Evolutionary conservation across 2,329 filamentous ascomycete genomes (phyloP), one percentile per base, ranked within the genome.

Genomic region (Verticillium tricorpus): DNA sequence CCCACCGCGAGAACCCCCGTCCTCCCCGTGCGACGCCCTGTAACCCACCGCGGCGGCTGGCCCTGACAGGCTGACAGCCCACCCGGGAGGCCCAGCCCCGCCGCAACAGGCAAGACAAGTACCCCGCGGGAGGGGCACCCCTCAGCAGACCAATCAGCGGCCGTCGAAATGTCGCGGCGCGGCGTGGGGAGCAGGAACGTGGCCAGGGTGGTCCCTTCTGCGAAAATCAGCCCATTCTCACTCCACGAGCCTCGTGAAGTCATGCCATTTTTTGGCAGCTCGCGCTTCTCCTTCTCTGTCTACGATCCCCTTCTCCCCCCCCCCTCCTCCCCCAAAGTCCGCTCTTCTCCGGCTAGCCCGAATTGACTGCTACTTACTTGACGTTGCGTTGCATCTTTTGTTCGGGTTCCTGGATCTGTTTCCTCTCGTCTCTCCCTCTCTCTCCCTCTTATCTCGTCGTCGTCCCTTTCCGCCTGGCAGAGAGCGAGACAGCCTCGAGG

Each of bases 141-240:
- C 19, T n/a, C n/a, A 3, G 5, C 9, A 9, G 37, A 8, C 57
- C 57, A 58, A 58, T 58, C 15, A 58, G 5, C 8, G 57, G 25
- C 8, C 34, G 14, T 12, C 22, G 37, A 50, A 40, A 58, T 40
- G 39, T 25, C 28, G 37, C 37, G 57, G 57, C 57, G 57, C 37
- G 37, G 37, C 57, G 57, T 58, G 57, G 57, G 57, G 57, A 58
- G 25, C 37, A 58, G 57, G 40, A 31, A 58, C 57, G 57, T 40
- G 45, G 45, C 45, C 45, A 52, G 45, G 45, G 45, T 52, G 45
- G 45, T 52, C 45, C 45, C 45, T 8, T 52, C 45, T 52, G 45
- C 31, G 57, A 40, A 59, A 59, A 59, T 59, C 58, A 59, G 58
- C 58, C 58, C 58, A 59, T 59, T 59, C 58, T 59, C 58, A 54